phyloP scores from a whole-genome alignment of 2,329 filamentous ascomycete species.

The Tothia fuscella region DNA sequence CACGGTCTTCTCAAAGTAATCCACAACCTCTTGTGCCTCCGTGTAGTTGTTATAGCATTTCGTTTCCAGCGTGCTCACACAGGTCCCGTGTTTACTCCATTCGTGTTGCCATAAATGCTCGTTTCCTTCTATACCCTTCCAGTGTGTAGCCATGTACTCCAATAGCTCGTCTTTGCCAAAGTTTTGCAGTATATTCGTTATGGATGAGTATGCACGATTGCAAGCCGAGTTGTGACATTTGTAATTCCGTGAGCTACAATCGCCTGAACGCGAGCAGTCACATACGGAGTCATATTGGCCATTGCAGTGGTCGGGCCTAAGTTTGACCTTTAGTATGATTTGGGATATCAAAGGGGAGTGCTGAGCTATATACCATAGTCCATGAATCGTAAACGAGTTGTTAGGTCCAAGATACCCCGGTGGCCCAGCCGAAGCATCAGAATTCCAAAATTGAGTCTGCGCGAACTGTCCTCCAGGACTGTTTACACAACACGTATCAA shows the following conservation, averaged over 20 bases:
- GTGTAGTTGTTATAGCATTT: conserved; percentile 16
- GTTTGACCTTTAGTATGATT: neutral
- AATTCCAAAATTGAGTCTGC: conserved; percentile 18
- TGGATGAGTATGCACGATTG: conserved; percentile 14
- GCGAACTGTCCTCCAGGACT: conserved; percentile 14
- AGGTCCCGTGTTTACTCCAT: conserved; percentile 19
- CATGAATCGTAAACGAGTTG: conserved; percentile 17
- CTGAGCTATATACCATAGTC: conserved; percentile 13
- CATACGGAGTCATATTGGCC: conserved; percentile 11
- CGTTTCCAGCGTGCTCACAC: conserved; percentile 17
- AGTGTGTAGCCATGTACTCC: conserved; percentile 16
- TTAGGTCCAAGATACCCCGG: conserved; percentile 13
- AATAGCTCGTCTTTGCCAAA: conserved; percentile 14
- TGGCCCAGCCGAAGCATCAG: conserved; percentile 13
- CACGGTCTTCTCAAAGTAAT: conserved; percentile 16
- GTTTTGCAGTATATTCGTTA: conserved; percentile 14
- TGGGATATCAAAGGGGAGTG: neutral
- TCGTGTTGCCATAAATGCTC: conserved; percentile 13
- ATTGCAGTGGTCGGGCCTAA: conserved; percentile 16
- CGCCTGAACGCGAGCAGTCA: conserved; percentile 10
- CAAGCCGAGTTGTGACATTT: conserved; percentile 13
- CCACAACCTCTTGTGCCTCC: conserved; percentile 15
- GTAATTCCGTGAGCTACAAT: conserved; percentile 12
- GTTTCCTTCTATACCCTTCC: conserved; percentile 15
- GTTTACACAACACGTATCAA: conserved; percentile 11